These are phyloP conservation scores for Acrocalymma vagum DNA, from an alignment of 2,329 filamentous ascomycete genomes.

Conservation along the genomic window DNA sequence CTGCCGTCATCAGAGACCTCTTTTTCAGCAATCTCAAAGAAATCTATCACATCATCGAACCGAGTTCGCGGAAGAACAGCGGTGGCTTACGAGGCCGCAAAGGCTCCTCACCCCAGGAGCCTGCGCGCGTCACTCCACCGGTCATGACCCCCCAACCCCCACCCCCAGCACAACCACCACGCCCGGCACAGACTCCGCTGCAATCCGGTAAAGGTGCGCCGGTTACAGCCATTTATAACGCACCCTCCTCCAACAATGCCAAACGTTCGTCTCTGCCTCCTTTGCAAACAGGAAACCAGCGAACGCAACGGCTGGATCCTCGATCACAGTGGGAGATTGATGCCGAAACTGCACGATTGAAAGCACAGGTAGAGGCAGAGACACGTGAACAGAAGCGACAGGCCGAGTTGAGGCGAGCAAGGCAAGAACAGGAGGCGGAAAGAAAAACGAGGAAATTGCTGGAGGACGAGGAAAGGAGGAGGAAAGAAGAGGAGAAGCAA, in stretches of 20 bases:
- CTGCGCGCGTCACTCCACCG: slow-evolving; percentile 35
- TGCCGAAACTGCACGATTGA: slow-evolving; percentile 57
- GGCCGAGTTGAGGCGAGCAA: slow-evolving; percentile 54
- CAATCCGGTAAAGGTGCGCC: slow-evolving; percentile 24
- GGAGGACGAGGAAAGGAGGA: slow-evolving; percentile 58
- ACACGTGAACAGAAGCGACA: slow-evolving; percentile 57
- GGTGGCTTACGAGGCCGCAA: slow-evolving; percentile 42
- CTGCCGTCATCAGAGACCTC: slow-evolving; percentile 68
- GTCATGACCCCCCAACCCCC: slow-evolving; percentile 42
- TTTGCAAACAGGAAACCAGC: slow-evolving; percentile 32
- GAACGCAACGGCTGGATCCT: slow-evolving; percentile 51
- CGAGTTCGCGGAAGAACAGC: slow-evolving; percentile 48
- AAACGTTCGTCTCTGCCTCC: slow-evolving; percentile 40
- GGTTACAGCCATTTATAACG: slow-evolving; percentile 21
- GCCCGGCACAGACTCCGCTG: slow-evolving; percentile 23
- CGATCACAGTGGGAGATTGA: slow-evolving; percentile 62
- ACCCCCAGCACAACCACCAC: slow-evolving; percentile 31
- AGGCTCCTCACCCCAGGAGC: slow-evolving; percentile 42
- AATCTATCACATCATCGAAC: slow-evolving; percentile 76
- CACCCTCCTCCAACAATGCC: slow-evolving; percentile 24
- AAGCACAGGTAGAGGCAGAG: slow-evolving; percentile 54
- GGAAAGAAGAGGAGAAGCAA: slow-evolving; percentile 73
- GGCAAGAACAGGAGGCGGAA: slow-evolving; percentile 66
- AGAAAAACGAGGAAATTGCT: slow-evolving; percentile 42
- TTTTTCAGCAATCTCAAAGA: slow-evolving; percentile 73